Percentiles rank a stretch among this genome's conserved stretches.
phyloP scores from a whole-genome alignment of 805 yeast species.

The Candida verbasci region DNA sequence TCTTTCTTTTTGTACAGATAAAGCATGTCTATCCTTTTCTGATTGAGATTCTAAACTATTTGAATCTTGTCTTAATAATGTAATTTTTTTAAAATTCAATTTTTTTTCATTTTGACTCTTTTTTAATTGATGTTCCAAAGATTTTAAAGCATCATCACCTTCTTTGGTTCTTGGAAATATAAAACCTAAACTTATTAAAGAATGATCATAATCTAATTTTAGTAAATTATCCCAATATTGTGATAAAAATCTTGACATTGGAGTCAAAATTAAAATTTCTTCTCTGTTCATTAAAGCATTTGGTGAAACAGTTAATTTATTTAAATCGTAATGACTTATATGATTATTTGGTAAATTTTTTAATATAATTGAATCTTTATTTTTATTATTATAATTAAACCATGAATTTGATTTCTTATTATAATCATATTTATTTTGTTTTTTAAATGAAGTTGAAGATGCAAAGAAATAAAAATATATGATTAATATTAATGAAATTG shows the following conservation, averaged over 20 bases:
- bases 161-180: slow-evolving; percentile 78
- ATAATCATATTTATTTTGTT: slow-evolving; percentile 42
- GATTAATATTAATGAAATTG: slow-evolving; percentile 39
- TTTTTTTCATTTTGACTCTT: slow-evolving; percentile 57
- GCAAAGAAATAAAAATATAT: slow-evolving; percentile 38
- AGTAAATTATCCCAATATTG: slow-evolving; percentile 86
- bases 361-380: slow-evolving; percentile 52
- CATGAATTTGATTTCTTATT: slow-evolving; percentile 41
- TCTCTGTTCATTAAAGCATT: slow-evolving; percentile 74
- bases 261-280: slow-evolving; percentile 81
- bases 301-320: slow-evolving; percentile 66
- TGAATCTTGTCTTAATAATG: slow-evolving; percentile 87
- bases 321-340: slow-evolving; percentile 80
- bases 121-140: slow-evolving; percentile 73
- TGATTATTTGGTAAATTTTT: slow-evolving; percentile 66
- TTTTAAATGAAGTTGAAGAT: slow-evolving; percentile 11
- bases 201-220: slow-evolving; percentile 76
- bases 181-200: slow-evolving; percentile 81
- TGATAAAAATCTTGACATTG: slow-evolving; percentile 80
- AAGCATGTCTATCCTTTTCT: slow-evolving; percentile 90
- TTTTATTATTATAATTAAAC: slow-evolving; percentile 34
- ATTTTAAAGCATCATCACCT: slow-evolving; percentile 75
- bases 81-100: slow-evolving; percentile 73
- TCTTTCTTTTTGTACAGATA: slow-evolving; percentile 80
- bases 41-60: slow-evolving; percentile 67